Conservation (phyloP, 805 yeast species). For the Candida orba region DNA sequence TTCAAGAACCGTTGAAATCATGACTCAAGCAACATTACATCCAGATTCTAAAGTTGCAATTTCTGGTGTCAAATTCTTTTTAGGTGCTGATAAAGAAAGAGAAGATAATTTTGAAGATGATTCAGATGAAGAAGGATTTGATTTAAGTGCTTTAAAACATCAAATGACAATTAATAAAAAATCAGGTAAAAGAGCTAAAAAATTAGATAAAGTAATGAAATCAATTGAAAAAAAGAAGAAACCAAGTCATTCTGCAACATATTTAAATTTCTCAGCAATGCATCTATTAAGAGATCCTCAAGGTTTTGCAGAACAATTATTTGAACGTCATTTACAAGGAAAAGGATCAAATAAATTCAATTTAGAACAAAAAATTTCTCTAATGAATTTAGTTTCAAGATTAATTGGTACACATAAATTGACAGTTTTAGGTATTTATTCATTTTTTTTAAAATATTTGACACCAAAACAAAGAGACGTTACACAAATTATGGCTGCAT, state of each 20-base stretch:
- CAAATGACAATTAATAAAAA: slow-evolving; percentile 79
- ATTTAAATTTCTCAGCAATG: slow-evolving; percentile 87
- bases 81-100: slow-evolving; percentile 93
- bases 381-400: slow-evolving; percentile 83
- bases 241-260: slow-evolving; percentile 53
- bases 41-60: slow-evolving; percentile 79
- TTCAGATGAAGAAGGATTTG: slow-evolving; percentile 64
- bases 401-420: slow-evolving; percentile 92
- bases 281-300: slow-evolving; percentile 95
- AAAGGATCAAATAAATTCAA: slow-evolving; percentile 64
- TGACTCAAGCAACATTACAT: slow-evolving; percentile 92
- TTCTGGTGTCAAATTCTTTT: slow-evolving; percentile 85
- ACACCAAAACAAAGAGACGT: slow-evolving; percentile 94
- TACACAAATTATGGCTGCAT: slow-evolving; percentile 93
- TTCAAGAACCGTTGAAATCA: slow-evolving; percentile 90
- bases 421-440: slow-evolving; percentile 82
- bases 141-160: slow-evolving; percentile 68
- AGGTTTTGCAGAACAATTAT: slow-evolving; percentile 88
- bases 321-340: slow-evolving; percentile 61
- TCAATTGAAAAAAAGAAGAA: slow-evolving; percentile 56
- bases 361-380: slow-evolving; percentile 81
- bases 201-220: slow-evolving; percentile 68
- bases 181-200: slow-evolving; percentile 70
- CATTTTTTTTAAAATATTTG: slow-evolving; percentile 79
- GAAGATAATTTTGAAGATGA: slow-evolving; percentile 76